Evolutionary conservation across 257 asterid species (phyloP).

Genomic region (Coffea eugenioides): DNA sequence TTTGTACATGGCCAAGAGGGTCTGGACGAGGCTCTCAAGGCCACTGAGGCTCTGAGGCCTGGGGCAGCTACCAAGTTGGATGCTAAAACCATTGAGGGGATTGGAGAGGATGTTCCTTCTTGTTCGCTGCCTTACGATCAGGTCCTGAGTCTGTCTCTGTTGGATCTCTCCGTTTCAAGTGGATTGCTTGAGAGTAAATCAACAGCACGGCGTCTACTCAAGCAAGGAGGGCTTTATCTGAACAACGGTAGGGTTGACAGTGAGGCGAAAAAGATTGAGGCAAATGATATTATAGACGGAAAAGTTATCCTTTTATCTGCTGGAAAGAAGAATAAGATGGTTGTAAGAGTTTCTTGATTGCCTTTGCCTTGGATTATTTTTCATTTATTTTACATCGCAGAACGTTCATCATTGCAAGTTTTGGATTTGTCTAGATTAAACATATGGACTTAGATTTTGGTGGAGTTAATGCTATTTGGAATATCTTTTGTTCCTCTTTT

Average conservation of each 20-base stretch:
- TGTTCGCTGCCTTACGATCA: slow-evolving; percentile 44
- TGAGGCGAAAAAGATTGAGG: slow-evolving; percentile 77
- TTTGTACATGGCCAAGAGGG: slow-evolving; percentile 92
- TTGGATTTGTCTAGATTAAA: neutral
- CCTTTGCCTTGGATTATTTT: neutral
- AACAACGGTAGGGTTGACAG: slow-evolving; percentile 68
- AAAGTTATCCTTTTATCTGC: slow-evolving; percentile 79
- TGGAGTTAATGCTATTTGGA: neutral
- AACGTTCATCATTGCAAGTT: neutral
- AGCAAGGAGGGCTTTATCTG: slow-evolving; percentile 94
- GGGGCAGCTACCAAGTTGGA: slow-evolving; percentile 74
- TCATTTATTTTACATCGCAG: neutral
- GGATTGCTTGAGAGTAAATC: slow-evolving; percentile 89
- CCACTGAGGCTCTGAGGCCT: slow-evolving; percentile 85
- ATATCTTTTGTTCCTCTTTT: neutral
- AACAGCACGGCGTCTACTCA: slow-evolving; percentile 80
- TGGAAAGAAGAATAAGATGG: slow-evolving; percentile 94
- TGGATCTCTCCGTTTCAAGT: slow-evolving; percentile 61
- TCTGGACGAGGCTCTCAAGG: slow-evolving; percentile 66
- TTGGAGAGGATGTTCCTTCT: slow-evolving; percentile 82
- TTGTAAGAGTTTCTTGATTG: slow-evolving; percentile 62
- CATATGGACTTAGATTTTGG: neutral
- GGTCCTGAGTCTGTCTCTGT: slow-evolving; percentile 52
- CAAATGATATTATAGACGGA: slow-evolving; percentile 70
- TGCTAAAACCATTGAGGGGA: slow-evolving; percentile 60